Percentiles rank a stretch among this genome's conserved stretches.
Conservation (phyloP, 495 filamentous ascomycete species). For the Aspergillus leporis region DNA sequence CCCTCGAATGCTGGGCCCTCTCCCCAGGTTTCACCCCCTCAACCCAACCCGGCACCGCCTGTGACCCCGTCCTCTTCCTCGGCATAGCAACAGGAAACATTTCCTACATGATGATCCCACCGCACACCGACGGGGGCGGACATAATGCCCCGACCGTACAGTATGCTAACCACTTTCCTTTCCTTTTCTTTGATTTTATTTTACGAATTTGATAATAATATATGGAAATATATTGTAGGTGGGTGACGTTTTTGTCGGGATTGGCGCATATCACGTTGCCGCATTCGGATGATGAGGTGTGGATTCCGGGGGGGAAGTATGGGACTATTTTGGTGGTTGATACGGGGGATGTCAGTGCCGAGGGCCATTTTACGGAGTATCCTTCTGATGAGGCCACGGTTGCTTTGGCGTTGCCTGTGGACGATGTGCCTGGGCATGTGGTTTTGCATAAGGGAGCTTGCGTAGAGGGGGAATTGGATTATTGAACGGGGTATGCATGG, state of each 20-base stretch:
- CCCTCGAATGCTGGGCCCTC: slow-evolving; percentile 57
- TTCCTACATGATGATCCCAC: slow-evolving; percentile 43
- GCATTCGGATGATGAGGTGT: slow-evolving; percentile 37
- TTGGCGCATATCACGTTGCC: slow-evolving; percentile 53
- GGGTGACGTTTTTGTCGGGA: slow-evolving; percentile 52
- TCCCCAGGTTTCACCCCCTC: slow-evolving; percentile 41
- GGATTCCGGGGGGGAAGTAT: slow-evolving; percentile 43
- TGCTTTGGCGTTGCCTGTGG: slow-evolving; percentile 43
- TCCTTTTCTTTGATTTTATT: too few relatives aligned
- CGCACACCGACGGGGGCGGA: slow-evolving; percentile 47
- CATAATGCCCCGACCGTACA: slow-evolving; percentile 54
- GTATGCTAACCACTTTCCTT: slow-evolving; percentile 31
- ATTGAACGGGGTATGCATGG: background rate
- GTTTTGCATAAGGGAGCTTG: slow-evolving; percentile 45
- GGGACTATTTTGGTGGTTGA: slow-evolving; percentile 53
- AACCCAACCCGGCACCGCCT: slow-evolving; percentile 41
- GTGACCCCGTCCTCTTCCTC: slow-evolving; percentile 34
- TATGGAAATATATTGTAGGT: too few relatives aligned
- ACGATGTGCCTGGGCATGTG: slow-evolving; percentile 40
- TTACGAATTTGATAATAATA: too few relatives aligned
- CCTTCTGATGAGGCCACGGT: slow-evolving; percentile 44
- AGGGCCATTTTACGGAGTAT: slow-evolving; percentile 52
- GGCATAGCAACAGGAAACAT: slow-evolving; percentile 34
- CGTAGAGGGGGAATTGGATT: slow-evolving; percentile 17
- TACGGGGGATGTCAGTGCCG: slow-evolving; percentile 43